Evolutionary conservation across 495 filamentous ascomycete species (phyloP), one percentile per base, ranked within the genome.

Genomic region (Hypoxylon lenormandii): DNA sequence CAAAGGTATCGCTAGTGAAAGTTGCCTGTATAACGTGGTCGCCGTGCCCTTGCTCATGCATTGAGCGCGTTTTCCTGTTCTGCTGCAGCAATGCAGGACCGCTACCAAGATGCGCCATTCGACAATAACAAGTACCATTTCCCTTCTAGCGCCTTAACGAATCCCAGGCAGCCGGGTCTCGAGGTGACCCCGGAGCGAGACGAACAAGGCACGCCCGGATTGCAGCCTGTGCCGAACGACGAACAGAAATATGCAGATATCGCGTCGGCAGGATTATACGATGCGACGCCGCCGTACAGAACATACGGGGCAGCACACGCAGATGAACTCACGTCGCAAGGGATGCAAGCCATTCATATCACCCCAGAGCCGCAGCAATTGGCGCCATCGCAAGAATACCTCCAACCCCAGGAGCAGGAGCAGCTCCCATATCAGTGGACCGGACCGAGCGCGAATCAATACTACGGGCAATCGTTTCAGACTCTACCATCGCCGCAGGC

Each of bases 31-130:
- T 51, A 51, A 36, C 16, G 26, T 6, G 28, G 19, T 19, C 26
- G 48, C 48, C 1, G 23, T 50, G 7, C 19, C 48, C 10, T 28
- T n/a, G 53, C 63, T 55, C 26, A 60, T 43, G 56, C 53, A 60
- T 43, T 37, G 42, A 36, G 21, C 36, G 38, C 30, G 37, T 23
- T 28, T 37, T 37, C 36, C 30, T 45, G n/a, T 60, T 49, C 40
- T 55, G 49, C 60, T 48, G 50, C 60, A 56, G 66, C 66, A 50
- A 70, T 70, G 66, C 60, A 70, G 54, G 53, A 60, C 36, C 53
- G 53, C 28, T 12, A 48, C 22, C 40, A 54, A 18, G 60, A 70
- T 60, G 60, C 18, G 21, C 15, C 28, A 22, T 60, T 64, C 37
- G 60, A 70, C 55, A 50, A 56, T 42, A 55, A 64, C 15, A 64